Base-by-base conservation (phyloP, 2,329 filamentous ascomycete genomes). In the Fusarium piperis region DNA sequence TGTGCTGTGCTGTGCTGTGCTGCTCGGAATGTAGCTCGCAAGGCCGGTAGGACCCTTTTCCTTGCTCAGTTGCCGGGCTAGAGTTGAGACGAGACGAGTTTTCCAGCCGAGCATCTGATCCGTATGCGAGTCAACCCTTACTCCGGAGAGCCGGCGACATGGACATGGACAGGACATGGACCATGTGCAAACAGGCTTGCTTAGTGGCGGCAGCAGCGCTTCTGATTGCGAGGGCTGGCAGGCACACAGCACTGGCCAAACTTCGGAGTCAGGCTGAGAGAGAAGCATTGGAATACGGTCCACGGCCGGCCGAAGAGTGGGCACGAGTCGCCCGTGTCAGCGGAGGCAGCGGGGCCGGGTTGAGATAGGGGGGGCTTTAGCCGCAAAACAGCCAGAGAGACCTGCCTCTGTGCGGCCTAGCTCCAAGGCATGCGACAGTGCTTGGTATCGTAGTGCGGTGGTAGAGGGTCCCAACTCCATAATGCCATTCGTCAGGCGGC, bases 131-230 rank as follows among this genome's bases (percentile, higher is more conserved):
- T 64, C 63, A 67, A 67, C 41, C 59, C 46, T 58, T 61, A 59
- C 41, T 55, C 36, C 36, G 59, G 62, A 60, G 48, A 63, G 65
- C 65, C 65, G 35, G 52, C 70, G 63, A 64, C 70, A 73, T 59
- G 70, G 70, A 52, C 56, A 70, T 67, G 66, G 44, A 28, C 58
- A 35, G 39, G 66, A 64, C 59, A 35, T 56, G 59, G 44, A 30
- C 52, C 32, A 55, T 55, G 20, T 20, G 33, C 33, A 55, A 59
- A 63, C 46, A 58, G 57, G 44, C 67, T 62, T 58, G 59, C 51
- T 59, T 64, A 52, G 65, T 59, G 62, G 73, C 71, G 73, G 74
- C 62, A 73, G 67, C 55, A 73, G 74, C 74, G 74, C 71, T 74
- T 75, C 59, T 55, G 63, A 57, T 52, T 60, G 38, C 57, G 65